Conservation (phyloP, 306 rosid species). For the Cucumis melo region DNA sequence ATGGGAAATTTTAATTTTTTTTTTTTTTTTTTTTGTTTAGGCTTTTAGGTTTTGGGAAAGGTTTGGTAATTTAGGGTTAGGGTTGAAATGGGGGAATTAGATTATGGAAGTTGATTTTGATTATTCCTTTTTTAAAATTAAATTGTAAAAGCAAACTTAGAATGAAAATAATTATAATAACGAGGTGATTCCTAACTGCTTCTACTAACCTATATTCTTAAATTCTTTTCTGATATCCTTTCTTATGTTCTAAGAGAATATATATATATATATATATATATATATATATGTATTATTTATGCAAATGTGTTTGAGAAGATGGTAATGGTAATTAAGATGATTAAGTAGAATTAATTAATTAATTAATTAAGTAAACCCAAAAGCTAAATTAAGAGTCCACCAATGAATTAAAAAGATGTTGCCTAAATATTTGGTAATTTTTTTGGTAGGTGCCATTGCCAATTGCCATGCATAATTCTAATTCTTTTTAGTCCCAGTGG, state of each 20-base stretch:
- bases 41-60: neutral
- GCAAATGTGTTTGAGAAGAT: neutral
- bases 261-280: too few relatives aligned
- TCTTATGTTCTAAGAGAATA: too few relatives aligned
- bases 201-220: slow-evolving; percentile 2
- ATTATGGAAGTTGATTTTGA: neutral
- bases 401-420: neutral
- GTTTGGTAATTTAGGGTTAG: too few relatives aligned
- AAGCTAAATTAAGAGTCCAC: neutral
- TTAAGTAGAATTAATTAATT: neutral
- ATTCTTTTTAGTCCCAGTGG: neutral
- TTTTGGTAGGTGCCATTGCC: neutral
- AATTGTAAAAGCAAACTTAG: neutral
- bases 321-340: neutral
- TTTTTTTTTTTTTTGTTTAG: neutral
- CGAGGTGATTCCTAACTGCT: neutral
- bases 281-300: too few relatives aligned
- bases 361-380: neutral
- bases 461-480: neutral
- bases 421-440: neutral
- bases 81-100: too few relatives aligned
- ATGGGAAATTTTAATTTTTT: neutral
- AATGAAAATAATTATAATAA: neutral
- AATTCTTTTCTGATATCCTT: neutral
- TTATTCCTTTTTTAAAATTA: neutral